These are phyloP conservation scores for Colletotrichum melonis DNA, from an alignment of 2,329 filamentous ascomycete species.

Conservation along the genomic window DNA sequence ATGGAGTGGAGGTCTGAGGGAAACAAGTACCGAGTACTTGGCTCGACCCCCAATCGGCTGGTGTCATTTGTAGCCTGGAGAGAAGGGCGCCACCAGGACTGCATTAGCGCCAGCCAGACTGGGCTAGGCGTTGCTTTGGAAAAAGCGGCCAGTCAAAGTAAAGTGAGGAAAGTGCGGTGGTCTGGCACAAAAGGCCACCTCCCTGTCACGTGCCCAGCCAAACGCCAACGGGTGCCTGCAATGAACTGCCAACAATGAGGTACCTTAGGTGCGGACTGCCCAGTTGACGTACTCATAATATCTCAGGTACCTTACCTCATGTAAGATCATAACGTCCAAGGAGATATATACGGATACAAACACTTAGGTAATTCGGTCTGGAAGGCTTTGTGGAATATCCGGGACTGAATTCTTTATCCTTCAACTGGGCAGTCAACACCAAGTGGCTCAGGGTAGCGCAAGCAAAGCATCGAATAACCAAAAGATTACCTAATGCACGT, in stretches of 20 bases:
- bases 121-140: constrained; percentile 22
- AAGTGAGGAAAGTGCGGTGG: background rate
- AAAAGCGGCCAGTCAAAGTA: constrained; percentile 26
- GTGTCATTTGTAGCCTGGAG: background rate
- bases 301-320: background rate
- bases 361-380: background rate
- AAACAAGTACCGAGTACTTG: constrained; percentile 16
- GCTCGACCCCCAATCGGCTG: background rate
- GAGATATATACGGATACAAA: no score
- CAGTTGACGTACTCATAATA: background rate
- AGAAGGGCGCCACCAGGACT: constrained; percentile 22
- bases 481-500: constrained; percentile 11
- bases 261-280: background rate
- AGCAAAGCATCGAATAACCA: background rate
- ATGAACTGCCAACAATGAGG: background rate
- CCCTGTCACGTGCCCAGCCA: constrained; percentile 25
- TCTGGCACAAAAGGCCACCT: constrained; percentile 5
- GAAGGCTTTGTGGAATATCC: background rate
- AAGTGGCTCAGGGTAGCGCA: background rate
- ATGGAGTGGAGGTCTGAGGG: constrained; percentile 13
- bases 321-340: background rate
- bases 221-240: background rate
- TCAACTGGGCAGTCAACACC: background rate
- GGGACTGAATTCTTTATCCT: background rate
- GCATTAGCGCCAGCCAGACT: constrained; percentile 36